Percentiles rank a stretch among this genome's conserved stretches.
These are phyloP conservation scores for Avicennia marina DNA, from an alignment of 257 asterid species.

Conservation along the genomic window DNA sequence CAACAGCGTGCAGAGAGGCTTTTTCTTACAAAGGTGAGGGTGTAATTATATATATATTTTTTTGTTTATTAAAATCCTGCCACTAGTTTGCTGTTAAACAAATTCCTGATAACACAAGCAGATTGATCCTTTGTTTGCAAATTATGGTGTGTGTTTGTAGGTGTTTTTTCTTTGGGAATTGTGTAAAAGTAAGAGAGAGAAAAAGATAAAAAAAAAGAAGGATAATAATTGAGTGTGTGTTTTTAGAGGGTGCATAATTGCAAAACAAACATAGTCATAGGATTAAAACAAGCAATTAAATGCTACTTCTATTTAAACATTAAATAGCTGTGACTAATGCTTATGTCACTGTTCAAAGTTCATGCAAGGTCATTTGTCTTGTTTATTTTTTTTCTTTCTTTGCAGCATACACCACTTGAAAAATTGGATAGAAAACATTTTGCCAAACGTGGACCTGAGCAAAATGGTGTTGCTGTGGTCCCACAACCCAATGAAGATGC, in stretches of 20 bases:
- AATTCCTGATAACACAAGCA: not conserved
- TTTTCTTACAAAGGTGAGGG: slow-evolving; percentile 76
- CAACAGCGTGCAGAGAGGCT: slow-evolving; percentile 96
- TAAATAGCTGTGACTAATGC: too few species aligned
- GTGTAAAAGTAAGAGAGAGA: too few species aligned
- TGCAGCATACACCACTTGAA: slow-evolving; percentile 79
- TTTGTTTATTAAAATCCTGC: slow-evolving; percentile 2
- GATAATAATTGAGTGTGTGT: too few species aligned
- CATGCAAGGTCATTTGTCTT: slow-evolving; percentile 13
- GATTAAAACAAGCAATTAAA: too few species aligned
- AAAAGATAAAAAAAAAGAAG: too few species aligned
- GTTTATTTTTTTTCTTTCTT: slow-evolving; percentile 11
- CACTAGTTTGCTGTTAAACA: not conserved
- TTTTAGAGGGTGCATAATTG: too few species aligned
- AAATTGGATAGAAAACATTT: slow-evolving; percentile 81
- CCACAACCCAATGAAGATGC: slow-evolving; percentile 47
- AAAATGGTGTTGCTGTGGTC: slow-evolving; percentile 42
- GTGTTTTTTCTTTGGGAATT: too few species aligned
- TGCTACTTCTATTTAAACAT: too few species aligned
- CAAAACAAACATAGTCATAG: too few species aligned
- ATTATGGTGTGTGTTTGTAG: too few species aligned
- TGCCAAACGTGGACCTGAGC: slow-evolving; percentile 53
- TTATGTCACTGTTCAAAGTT: slow-evolving; percentile 1
- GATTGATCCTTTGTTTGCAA: not conserved
- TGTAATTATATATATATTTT: slow-evolving; percentile 2